Evolutionary conservation across 345 rosid genomes (phyloP), one percentile per base, ranked within the genome.

Genomic region (Tarenaya hassleriana): DNA sequence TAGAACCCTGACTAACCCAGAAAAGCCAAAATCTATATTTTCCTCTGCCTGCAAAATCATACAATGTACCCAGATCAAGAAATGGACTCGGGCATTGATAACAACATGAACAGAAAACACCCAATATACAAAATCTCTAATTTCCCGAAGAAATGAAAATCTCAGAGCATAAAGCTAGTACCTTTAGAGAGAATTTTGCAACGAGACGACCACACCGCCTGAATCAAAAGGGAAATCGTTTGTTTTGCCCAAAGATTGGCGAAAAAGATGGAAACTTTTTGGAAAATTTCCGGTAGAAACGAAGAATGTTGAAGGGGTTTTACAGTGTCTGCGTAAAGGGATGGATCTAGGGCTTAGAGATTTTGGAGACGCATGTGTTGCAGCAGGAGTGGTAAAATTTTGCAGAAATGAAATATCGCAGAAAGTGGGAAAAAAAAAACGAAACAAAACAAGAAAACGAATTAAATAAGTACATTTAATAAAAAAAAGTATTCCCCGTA

Each of bases 281-380:
- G 40, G 47, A 58, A 24, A 11, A 0, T 19, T 3, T 44, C n/a
- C 13, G 4, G 14, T 32, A 29, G 52, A 32, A 16, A 51, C 12
- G 20, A 47, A 8, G 52, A 72, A 50, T 50, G 69, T 73, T 59
- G 75, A 57, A 38, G 77, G 5, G 78, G 71, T 52, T 52, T 52
- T 52, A 46, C 34, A 24, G 29, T 24, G 29, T 24, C 15, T 18
- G 8, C 21, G 17, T 13, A 34, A 34, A 47, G 16, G 15, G 19
- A 49, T 17, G 27, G 39, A 58, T 21, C 44, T 49, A 47, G 9
- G n/a, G 20, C 12, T n/a, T 7, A 10, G 27, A 13, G 16, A 21
- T 8, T 40, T 41, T 20, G 4, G 29, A 24, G 29, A 24, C 5
- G 29, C 29, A 24, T 24, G 29, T 24, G 29, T 24, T 24, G 29